Base-by-base conservation (phyloP, 73 alveolate species). In the Blepharisma stoltei region DNA sequence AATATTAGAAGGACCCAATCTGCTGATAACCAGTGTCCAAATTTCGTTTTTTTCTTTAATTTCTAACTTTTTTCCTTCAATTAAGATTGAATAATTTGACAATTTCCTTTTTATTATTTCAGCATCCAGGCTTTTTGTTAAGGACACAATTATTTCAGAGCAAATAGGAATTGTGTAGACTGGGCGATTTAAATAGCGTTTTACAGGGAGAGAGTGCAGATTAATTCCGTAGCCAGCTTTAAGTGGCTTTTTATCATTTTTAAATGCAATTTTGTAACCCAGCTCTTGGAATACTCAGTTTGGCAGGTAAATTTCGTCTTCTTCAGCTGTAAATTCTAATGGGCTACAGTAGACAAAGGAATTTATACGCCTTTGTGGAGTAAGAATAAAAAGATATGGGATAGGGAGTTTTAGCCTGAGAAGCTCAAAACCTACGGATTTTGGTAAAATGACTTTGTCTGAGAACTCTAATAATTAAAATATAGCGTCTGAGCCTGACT, bases 301-400 rank as follows among this genome's bases (percentile, higher is more conserved):
- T 9, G 73, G 73, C 14, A 60, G 73, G 45, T 60, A 60, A 20
- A 60, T n/a, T 14, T 18, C n/a, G 46, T 60, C 73, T 60, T 60
- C 73, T 25, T 60, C 73, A 60, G 73, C 73, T 60, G 73, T 14
- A 25, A 18, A 60, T 14, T 60, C 73, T 25, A 60, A 25, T 2
- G 46, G 46, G 14, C 46, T 60, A 25, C 73, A 60, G 23, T 60
- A 18, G 4, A 60, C 23, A 25, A 8, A 14, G 73, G 14, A 14
- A 38, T 60, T 14, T 1, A 60, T 14, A 14, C 46, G 73, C 38
- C 73, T n/a, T 25, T 60, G 48, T 8, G 73, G 45, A 60, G 23
- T 38, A 20, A 60, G 37, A 11, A 60, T 2, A 20, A 60, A 60
- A 8, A 14, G 73, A 20, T n/a, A 38, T 8, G 73, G 73, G 23